These are phyloP conservation scores for Combretum micranthum DNA, from an alignment of 345 rosid genomes.

Conservation along the genomic window DNA sequence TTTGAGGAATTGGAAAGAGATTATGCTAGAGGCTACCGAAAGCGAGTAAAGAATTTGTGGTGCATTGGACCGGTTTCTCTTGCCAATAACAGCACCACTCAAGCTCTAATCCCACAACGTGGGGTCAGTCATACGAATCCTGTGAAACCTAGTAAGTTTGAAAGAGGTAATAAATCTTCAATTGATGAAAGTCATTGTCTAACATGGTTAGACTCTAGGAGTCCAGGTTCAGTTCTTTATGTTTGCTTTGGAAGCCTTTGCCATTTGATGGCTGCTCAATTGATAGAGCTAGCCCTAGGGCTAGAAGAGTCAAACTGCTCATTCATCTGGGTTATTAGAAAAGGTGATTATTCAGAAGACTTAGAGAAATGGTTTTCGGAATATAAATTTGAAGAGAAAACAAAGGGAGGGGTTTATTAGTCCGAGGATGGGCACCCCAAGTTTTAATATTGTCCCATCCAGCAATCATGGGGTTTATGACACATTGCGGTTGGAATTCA, in stretches of 20 bases:
- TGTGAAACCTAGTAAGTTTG: neutral
- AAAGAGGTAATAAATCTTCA: conserved; percentile 28
- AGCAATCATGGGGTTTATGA: conserved; percentile 47
- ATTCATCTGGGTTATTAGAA: conserved; percentile 55
- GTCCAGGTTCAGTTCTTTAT: conserved; percentile 30
- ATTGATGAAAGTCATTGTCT: conserved; percentile 13
- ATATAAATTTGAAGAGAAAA: conserved; percentile 19
- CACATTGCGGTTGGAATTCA: conserved; percentile 71
- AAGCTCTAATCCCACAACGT: neutral
- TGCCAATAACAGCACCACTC: neutral
- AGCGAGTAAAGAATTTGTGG: conserved; percentile 22
- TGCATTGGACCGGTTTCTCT: conserved; percentile 39
- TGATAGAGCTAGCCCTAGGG: conserved; percentile 33
- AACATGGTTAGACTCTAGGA: conserved; percentile 27
- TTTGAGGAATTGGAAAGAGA: conserved; percentile 26
- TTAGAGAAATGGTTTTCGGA: conserved; percentile 22
- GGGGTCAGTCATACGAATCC: neutral
- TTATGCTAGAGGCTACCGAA: conserved; percentile 14
- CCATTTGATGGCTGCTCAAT: conserved; percentile 20
- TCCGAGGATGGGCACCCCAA: conserved; percentile 62
- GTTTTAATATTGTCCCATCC: conserved; percentile 43
- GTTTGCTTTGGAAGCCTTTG: conserved; percentile 43
- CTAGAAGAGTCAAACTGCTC: conserved; percentile 28
- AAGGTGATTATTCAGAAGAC: conserved; percentile 19
- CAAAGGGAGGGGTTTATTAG: conserved; percentile 29